Percentiles rank a stretch among this genome's conserved stretches.
phyloP scores from a whole-genome alignment of 768 basidiomycete species.

The Russula virescens region DNA sequence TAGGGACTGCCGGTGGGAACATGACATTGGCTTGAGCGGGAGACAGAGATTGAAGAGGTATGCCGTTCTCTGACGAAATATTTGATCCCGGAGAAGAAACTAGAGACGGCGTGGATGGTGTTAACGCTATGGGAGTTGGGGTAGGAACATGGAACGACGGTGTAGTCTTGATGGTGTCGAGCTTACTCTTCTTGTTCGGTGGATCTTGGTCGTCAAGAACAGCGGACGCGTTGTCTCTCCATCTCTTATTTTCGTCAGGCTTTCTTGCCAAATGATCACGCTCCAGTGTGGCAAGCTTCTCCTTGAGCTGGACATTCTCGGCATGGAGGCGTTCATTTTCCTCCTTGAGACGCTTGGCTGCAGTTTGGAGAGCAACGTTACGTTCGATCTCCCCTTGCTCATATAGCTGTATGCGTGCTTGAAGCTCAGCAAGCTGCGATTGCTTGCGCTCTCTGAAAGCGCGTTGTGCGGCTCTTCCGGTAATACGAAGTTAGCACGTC shows the following conservation, averaged over 20 bases:
- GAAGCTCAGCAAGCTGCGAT: slow-evolving; percentile 79
- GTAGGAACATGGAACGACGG: slow-evolving; percentile 29
- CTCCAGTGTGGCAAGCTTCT: slow-evolving; percentile 32
- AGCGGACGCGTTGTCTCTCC: slow-evolving; percentile 46
- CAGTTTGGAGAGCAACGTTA: slow-evolving; percentile 75
- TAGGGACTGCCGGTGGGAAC: slow-evolving; percentile 30
- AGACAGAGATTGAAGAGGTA: slow-evolving; percentile 30
- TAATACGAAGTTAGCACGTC: slow-evolving; percentile 6
- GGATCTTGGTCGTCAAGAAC: slow-evolving; percentile 19
- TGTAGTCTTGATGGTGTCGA: slow-evolving; percentile 26
- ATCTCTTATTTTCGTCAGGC: slow-evolving; percentile 48
- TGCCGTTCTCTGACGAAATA: slow-evolving; percentile 26
- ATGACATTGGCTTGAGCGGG: slow-evolving; percentile 30
- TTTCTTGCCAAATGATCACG: slow-evolving; percentile 24
- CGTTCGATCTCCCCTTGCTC: slow-evolving; percentile 90
- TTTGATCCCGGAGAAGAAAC: slow-evolving; percentile 47
- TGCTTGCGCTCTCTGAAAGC: slow-evolving; percentile 89
- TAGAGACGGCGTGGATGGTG: slow-evolving; percentile 39
- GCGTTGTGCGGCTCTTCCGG: slow-evolving; percentile 71
- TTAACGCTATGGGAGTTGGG: slow-evolving; percentile 29
- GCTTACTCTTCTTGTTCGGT: slow-evolving; percentile 35
- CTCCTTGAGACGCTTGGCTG: slow-evolving; percentile 80
- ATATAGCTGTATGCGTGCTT: slow-evolving; percentile 77
- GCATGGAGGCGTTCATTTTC: slow-evolving; percentile 71
- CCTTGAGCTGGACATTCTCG: slow-evolving; percentile 59